Percentiles rank a stretch among this genome's conserved stretches.
Conservation (phyloP, 768 basidiomycete species). For the Lepiota venenata region DNA sequence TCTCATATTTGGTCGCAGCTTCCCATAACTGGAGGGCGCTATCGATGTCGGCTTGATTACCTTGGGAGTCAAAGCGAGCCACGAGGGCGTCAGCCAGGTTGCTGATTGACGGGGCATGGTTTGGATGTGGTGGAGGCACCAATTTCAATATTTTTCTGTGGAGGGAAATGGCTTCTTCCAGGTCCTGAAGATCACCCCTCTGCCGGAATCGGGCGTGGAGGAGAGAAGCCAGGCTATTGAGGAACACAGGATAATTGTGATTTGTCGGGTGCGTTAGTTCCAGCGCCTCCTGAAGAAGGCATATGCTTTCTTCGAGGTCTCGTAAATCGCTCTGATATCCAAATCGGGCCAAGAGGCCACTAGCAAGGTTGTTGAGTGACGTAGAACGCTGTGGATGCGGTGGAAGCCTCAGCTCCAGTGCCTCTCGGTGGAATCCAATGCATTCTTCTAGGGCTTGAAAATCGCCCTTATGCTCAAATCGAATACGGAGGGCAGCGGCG, state of each 20-base stretch:
- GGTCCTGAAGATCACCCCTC: neutral
- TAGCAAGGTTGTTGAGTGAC: slow-evolving; percentile 13
- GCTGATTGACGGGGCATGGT: neutral
- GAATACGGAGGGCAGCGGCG: slow-evolving; percentile 1
- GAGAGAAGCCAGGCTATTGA: slow-evolving; percentile 14
- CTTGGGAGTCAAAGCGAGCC: neutral
- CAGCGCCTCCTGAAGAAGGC: slow-evolving; percentile 9
- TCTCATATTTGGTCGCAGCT: neutral
- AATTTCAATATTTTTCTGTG: neutral
- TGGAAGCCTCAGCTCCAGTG: slow-evolving; percentile 10
- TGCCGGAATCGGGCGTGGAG: too few species aligned
- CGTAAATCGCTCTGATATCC: neutral
- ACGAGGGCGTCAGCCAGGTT: neutral
- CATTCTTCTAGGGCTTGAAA: slow-evolving; percentile 15
- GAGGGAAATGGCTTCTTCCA: neutral
- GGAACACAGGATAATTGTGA: neutral
- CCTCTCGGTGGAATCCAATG: slow-evolving; percentile 13
- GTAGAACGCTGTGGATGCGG: slow-evolving; percentile 11
- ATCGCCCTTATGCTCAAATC: slow-evolving; percentile 7
- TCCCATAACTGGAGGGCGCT: neutral
- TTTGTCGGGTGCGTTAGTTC: neutral
- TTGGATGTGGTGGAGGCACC: neutral
- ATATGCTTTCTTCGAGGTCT: slow-evolving; percentile 13
- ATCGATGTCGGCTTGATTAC: neutral
- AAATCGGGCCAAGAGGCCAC: slow-evolving; percentile 3